These are phyloP conservation scores for Chaetomium strumarium DNA, from an alignment of 2,329 filamentous ascomycete species.

Conservation along the genomic window DNA sequence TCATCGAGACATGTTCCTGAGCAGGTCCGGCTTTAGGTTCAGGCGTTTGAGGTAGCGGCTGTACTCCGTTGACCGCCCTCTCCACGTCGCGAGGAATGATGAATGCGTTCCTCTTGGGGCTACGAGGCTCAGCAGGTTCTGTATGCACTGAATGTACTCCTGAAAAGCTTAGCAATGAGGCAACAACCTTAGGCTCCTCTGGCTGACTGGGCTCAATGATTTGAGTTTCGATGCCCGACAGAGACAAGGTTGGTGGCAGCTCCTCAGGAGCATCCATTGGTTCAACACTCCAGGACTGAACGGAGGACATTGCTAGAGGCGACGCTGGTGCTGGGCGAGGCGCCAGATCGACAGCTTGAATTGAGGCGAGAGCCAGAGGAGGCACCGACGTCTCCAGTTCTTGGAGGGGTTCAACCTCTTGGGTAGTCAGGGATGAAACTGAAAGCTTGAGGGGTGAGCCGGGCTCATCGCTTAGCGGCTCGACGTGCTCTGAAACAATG, in stretches of 20 bases:
- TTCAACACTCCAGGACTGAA: slow-evolving; percentile 27
- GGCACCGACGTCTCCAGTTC: slow-evolving; percentile 18
- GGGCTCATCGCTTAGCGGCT: slow-evolving; percentile 28
- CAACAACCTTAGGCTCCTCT: slow-evolving; percentile 19
- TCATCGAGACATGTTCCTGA: slow-evolving; percentile 39
- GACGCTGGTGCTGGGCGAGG: slow-evolving; percentile 15
- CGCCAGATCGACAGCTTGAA: slow-evolving; percentile 24
- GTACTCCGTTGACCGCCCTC: background rate
- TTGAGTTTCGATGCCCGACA: slow-evolving; percentile 29
- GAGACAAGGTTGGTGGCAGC: slow-evolving; percentile 18
- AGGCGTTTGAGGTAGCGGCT: slow-evolving; percentile 2
- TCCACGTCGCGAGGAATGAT: slow-evolving; percentile 46
- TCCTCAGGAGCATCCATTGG: slow-evolving; percentile 21
- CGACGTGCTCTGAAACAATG: slow-evolving; percentile 30
- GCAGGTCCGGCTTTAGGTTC: slow-evolving; percentile 32
- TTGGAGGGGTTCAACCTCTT: slow-evolving; percentile 30
- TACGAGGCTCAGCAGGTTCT: slow-evolving; percentile 42
- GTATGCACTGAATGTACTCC: slow-evolving; percentile 37
- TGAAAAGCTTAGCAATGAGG: slow-evolving; percentile 28
- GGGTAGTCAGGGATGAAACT: slow-evolving; percentile 31
- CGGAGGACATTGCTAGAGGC: slow-evolving; percentile 13
- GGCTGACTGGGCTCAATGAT: slow-evolving; percentile 27
- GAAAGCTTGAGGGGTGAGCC: slow-evolving; percentile 21
- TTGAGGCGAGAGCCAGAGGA: slow-evolving; percentile 14
- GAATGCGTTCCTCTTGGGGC: slow-evolving; percentile 50